These are phyloP conservation scores for Ilex aquifolium DNA, from an alignment of 257 asterid genomes.

Conservation along the genomic window DNA sequence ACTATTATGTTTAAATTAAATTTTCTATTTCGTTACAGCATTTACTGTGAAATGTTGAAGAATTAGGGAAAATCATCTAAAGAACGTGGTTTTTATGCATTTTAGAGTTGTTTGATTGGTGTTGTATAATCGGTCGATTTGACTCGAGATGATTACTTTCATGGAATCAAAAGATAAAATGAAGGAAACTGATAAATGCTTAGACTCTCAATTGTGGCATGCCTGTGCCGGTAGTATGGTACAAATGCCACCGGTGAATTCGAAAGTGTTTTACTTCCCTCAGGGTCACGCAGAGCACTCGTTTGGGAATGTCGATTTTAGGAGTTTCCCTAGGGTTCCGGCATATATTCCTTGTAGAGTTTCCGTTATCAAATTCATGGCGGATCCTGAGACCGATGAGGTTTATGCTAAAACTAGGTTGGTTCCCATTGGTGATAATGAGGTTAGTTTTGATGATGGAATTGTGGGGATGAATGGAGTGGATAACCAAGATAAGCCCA, in stretches of 20 bases:
- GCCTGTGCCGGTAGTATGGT: conserved; percentile 98
- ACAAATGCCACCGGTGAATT: conserved; percentile 63
- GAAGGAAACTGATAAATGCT: conserved; percentile 51
- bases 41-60: conserved; percentile 8
- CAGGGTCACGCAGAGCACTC: conserved; percentile 92
- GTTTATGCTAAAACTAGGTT: conserved; percentile 57
- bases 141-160: conserved; percentile 44
- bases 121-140: neutral
- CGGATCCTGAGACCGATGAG: conserved; percentile 84
- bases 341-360: conserved; percentile 55
- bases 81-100: conserved; percentile 9
- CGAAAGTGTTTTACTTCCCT: conserved; percentile 83
- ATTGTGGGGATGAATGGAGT: conserved; percentile 22
- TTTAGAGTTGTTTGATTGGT: conserved; percentile 7
- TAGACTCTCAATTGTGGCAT: conserved; percentile 96
- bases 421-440: conserved; percentile 34
- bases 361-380: conserved; percentile 57
- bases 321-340: conserved; percentile 42
- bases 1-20: conserved; percentile 1
- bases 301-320: conserved; percentile 49
- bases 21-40: conserved; percentile 27
- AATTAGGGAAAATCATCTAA: conserved; percentile 14
- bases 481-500: conserved; percentile 56
- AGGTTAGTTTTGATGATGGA: conserved; percentile 30
- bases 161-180: conserved; percentile 55